Evolutionary conservation across 495 filamentous ascomycete genomes (phyloP).

Genomic region (Penicillium canescens): DNA sequence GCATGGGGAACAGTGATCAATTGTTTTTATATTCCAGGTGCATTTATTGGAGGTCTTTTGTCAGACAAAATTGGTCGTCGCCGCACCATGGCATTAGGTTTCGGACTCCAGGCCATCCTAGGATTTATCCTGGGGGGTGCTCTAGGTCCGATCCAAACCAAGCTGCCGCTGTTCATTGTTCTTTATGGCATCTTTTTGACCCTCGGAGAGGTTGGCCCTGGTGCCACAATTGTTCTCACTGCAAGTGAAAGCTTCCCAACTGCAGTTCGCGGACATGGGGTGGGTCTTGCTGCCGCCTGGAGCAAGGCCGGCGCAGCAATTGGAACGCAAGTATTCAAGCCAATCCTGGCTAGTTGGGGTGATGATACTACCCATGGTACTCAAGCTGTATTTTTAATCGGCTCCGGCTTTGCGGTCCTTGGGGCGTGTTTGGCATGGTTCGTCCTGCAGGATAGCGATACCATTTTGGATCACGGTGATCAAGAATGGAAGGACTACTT

Average conservation of each 20-base stretch:
- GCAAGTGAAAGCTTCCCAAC: conserved; percentile 66
- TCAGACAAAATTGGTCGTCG: conserved; percentile 69
- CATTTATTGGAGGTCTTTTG: conserved; percentile 66
- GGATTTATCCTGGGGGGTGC: conserved; percentile 73
- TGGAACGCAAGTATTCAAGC: conserved; percentile 68
- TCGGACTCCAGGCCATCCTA: conserved; percentile 61
- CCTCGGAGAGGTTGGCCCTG: conserved; percentile 75
- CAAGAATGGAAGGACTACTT: conserved; percentile 29
- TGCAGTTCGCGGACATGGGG: conserved; percentile 75
- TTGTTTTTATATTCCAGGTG: conserved; percentile 77
- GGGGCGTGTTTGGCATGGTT: conserved; percentile 26
- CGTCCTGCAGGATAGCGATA: conserved; percentile 25
- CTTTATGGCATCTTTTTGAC: conserved; percentile 69
- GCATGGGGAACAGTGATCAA: conserved; percentile 81
- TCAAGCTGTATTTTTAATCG: conserved; percentile 29
- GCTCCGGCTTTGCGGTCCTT: conserved; percentile 28
- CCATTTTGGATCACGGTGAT: conserved; percentile 25
- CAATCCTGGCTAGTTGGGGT: conserved; percentile 28
- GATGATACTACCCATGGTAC: conserved; percentile 24
- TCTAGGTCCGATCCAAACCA: conserved; percentile 55
- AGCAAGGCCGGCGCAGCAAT: conserved; percentile 82
- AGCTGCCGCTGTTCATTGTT: conserved; percentile 68
- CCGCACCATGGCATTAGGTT: conserved; percentile 60
- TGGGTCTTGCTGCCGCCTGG: conserved; percentile 73
- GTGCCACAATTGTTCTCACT: conserved; percentile 75